phyloP scores from a whole-genome alignment of 2,329 filamentous ascomycete species.

The Ceratocystis eucalypticola region DNA sequence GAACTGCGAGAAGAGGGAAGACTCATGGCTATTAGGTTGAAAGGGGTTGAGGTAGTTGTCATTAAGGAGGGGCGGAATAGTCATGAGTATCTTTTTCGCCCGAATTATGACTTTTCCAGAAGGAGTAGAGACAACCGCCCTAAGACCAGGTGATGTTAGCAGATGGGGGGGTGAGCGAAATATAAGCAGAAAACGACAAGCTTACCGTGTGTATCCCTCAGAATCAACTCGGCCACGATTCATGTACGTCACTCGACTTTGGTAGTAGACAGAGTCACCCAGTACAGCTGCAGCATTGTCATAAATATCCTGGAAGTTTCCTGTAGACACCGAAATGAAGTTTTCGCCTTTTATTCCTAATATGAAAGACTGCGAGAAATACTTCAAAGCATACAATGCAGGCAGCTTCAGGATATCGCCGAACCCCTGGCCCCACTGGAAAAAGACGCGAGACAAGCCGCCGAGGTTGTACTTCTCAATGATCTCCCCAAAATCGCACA shows the following conservation, averaged over 20 bases:
- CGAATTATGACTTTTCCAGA: constrained; percentile 53
- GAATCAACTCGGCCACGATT: constrained; percentile 67
- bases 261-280: constrained; percentile 78
- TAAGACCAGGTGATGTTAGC: constrained; percentile 69
- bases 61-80: constrained; percentile 60
- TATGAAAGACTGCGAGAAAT: constrained; percentile 21
- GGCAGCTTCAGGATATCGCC: constrained; percentile 30
- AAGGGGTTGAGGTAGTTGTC: constrained; percentile 19
- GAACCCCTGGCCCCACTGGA: constrained; percentile 27
- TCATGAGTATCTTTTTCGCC: constrained; percentile 74
- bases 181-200: constrained; percentile 27
- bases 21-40: constrained; percentile 21
- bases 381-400: constrained; percentile 31
- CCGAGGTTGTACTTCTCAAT: constrained; percentile 30
- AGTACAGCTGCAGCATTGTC: constrained; percentile 64
- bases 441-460: constrained; percentile 27
- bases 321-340: constrained; percentile 74
- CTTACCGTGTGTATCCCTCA: constrained; percentile 74
- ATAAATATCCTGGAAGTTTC: constrained; percentile 78
- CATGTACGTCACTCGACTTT: constrained; percentile 81
- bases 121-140: constrained; percentile 57
- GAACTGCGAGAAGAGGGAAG: constrained; percentile 10
- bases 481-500: constrained; percentile 31
- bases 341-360: constrained; percentile 76
- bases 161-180: constrained; percentile 68